Evolutionary conservation across 2,329 filamentous ascomycete genomes (phyloP).

Genomic region (Pestalotiopsis sp.): DNA sequence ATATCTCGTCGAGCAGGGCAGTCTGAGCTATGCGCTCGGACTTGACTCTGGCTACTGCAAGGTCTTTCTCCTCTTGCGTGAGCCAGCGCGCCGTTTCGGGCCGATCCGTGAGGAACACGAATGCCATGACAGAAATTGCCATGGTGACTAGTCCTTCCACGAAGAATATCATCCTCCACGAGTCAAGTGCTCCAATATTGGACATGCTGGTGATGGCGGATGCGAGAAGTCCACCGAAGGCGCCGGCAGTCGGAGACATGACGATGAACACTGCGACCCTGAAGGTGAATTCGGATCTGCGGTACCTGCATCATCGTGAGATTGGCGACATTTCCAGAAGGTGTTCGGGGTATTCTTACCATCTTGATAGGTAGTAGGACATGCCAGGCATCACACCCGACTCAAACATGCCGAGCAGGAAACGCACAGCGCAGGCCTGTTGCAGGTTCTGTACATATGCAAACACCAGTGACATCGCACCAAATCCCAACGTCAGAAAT

Average conservation of each 20-base stretch:
- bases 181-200: constrained; percentile 40
- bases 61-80: constrained; percentile 61
- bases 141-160: constrained; percentile 52
- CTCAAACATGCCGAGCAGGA: constrained; percentile 69
- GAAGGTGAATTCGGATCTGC: constrained; percentile 67
- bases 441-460: constrained; percentile 61
- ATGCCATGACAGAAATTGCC: constrained; percentile 57
- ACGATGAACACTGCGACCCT: constrained; percentile 69
- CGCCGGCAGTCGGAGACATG: constrained; percentile 68
- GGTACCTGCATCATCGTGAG: constrained; percentile 39
- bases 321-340: neutral
- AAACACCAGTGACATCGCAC: constrained; percentile 62
- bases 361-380: constrained; percentile 70
- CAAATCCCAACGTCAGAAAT: constrained; percentile 60
- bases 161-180: constrained; percentile 31
- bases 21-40: constrained; percentile 65
- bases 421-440: constrained; percentile 59
- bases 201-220: constrained; percentile 63
- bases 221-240: constrained; percentile 68
- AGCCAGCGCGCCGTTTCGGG: constrained; percentile 70
- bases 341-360: constrained; percentile 33
- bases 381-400: constrained; percentile 74
- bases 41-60: constrained; percentile 67
- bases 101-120: constrained; percentile 66
- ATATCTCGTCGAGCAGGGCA: constrained; percentile 63